Base-by-base conservation (phyloP, 2,329 filamentous ascomycete species). In the Calonectria multiphialidica region DNA sequence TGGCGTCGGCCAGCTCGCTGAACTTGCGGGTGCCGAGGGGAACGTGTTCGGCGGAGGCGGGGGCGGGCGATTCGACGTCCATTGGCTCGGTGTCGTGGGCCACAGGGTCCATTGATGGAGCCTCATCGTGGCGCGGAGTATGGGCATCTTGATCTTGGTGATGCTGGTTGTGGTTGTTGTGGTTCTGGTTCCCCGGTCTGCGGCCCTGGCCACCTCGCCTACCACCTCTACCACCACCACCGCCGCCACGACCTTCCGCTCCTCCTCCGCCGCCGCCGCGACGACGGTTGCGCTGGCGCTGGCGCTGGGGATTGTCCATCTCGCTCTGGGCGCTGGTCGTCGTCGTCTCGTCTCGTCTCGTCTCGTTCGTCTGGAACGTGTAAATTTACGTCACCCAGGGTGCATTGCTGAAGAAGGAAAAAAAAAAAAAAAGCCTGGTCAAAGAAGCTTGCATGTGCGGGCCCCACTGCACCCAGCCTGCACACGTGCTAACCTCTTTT, bases 11-110 rank as follows among this genome's bases (percentile, higher is more conserved):
- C 12, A 89, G 82, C 35, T 88, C 86, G 64, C 83, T 82, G 76
- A 90, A 90, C 49, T 84, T 81, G 40, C 85, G 86, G 5, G 85
- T 86, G 75, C 86, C 86, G 4, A 82, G 76, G 7, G 87, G 86
- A 2, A 87, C 81, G 16, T 77, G 57, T 50, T 78, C 74, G n/a
- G 13, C 23, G 4, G 23, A 18, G 28, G 42, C 12, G 12, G 30
- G 21, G 3, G 47, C 16, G 5, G 23, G 37, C 15, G 21, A 13
- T 6, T 44, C 57, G 37, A 28, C 25, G 16, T 28, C 57, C 37
- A 42, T n/a, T 8, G 37, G 16, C 2, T 53, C 49, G 15, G 25
- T 5, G 28, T 30, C 28, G 28, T 8, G 28, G 47, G 47, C 23
- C 47, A 50, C 47, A 6, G 47, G 4, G 13, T 50, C 47, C 47